Evolutionary conservation across 2,329 filamentous ascomycete species (phyloP), one percentile per base, ranked within the genome.

Genomic region (Nemania diffusa): DNA sequence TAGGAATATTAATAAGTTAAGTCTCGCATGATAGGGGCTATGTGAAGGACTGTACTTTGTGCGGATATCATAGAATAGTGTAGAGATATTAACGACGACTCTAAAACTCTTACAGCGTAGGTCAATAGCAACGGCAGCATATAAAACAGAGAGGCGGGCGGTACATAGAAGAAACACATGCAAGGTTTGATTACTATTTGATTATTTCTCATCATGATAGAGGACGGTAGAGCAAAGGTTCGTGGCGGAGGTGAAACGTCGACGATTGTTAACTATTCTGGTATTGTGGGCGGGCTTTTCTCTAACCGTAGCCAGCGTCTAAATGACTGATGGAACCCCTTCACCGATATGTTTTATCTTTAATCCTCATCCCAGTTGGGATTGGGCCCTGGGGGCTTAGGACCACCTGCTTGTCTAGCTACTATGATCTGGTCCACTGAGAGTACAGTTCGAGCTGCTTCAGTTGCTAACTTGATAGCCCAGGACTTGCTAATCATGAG

Each of bases 401-500:
- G 96, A 42, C 96, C 96, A 78, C 96, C 96, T 55, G 97, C 96
- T 84, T 98, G 96, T 83, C 95, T 90, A 70, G 97, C 94, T 65
- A 99, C 96, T 78, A 99, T 99, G 78, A 99, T 99, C 84, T 99
- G 97, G 81, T 99, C 96, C 44, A 99, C 96, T 55, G 94, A 97
- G 71, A 99, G 84, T 32, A 99, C 92, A 55, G 96, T 99, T 76
- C 96, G 88, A 60, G 94, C 95, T 46, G 96, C 91, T 82, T 99
- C 96, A 26, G 95, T 97, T 42, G 96, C 97, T 71, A 99, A 86
- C 84, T 96, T 96, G 81, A 99, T 97, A 53, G 96, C 96, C 95
- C 94, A 98, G 78, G 90, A 91, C 87, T 99, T 99, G 72, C 92
- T 90, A 68, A 94, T 89, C 82, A 98, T 87, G 50, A 99, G 86